Base-by-base conservation (phyloP, 208 protist species). In the Trypanosoma scelopori region DNA sequence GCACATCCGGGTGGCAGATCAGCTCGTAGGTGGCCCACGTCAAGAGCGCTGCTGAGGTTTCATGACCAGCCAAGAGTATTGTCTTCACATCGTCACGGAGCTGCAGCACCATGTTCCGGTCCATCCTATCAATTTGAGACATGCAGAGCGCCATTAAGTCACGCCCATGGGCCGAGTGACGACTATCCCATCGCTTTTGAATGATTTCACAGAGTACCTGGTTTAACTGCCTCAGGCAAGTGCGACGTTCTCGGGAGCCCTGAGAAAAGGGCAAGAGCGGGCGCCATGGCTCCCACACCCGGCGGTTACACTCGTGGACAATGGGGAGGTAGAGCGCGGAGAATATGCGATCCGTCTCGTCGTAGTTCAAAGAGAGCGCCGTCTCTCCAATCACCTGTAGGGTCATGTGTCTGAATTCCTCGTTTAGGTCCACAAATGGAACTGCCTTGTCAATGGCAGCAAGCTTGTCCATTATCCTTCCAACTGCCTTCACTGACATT, bases 21-120 rank as follows among this genome's bases (percentile, higher is more conserved):
- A 82, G 67, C 69, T 96, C 91, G 71, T 96, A 96, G n/a, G 84
- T 89, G 22, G 91, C 84, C 88, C 88, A 96, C 25, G 88, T 96
- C 42, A 96, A 71, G 64, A 96, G 70, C 35, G 89, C 87, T 5
- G 88, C 89, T 16, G 87, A 94, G 1, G 91, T 96, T 65, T 96
- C 91, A 68, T 96, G 91, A 12, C 91, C 91, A 7, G 88, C 88
- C 20, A 96, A 81, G 50, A 96, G 81, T 60, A 94, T 89, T 45
- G 91, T 96, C 76, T 96, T 94, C 30, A 94, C 84, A 61, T 96
- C 91, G 71, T 96, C 87, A 27, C 84, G 78, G 28, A 96, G 83
- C 55, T 90, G 79, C 50, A 69, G 46, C 16, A 93, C 69, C 60
- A 87, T 76, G 22, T 76, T 58, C 15, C 55, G 57, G 69, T 87